A percentile compares a stretch with the other conserved stretches of the same genome.
Conservation (phyloP, 768 basidiomycete genomes). For the Russula earlei region DNA sequence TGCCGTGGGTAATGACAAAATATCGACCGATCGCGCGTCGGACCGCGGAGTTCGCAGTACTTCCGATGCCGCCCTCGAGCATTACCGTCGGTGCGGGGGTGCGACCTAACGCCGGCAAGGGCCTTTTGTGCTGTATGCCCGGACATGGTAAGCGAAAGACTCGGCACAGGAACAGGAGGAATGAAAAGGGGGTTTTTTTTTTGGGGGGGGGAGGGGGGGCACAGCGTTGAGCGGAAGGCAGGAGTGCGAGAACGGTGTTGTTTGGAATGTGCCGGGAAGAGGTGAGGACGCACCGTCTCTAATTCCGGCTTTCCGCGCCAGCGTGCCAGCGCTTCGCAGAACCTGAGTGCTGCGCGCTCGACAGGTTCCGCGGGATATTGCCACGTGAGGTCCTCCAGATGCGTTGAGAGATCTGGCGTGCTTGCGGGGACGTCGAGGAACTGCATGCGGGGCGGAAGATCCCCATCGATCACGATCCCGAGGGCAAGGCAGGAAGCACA, state of each 20-base stretch:
- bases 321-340: slow-evolving; percentile 70
- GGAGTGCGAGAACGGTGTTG: no score
- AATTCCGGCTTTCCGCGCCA: slow-evolving; percentile 85
- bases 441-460: slow-evolving; percentile 28
- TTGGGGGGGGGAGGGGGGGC: no score
- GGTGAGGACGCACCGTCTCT: slow-evolving; percentile 44
- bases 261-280: not conserved
- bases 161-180: not conserved
- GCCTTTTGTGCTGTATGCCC: slow-evolving; percentile 26
- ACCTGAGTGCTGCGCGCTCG: slow-evolving; percentile 67
- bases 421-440: slow-evolving; percentile 67
- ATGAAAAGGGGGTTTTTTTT: no score
- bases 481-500: not conserved
- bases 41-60: slow-evolving; percentile 4
- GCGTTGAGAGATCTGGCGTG: slow-evolving; percentile 66
- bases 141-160: not conserved
- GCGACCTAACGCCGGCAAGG: not conserved
- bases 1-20: not conserved
- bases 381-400: slow-evolving; percentile 72
- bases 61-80: not conserved
- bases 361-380: slow-evolving; percentile 75
- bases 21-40: slow-evolving; percentile 5
- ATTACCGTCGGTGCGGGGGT: not conserved
- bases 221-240: no score
- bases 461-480: not conserved